Conservation (phyloP, 2,329 filamentous ascomycete genomes). For the Colletotrichum brevisporum region DNA sequence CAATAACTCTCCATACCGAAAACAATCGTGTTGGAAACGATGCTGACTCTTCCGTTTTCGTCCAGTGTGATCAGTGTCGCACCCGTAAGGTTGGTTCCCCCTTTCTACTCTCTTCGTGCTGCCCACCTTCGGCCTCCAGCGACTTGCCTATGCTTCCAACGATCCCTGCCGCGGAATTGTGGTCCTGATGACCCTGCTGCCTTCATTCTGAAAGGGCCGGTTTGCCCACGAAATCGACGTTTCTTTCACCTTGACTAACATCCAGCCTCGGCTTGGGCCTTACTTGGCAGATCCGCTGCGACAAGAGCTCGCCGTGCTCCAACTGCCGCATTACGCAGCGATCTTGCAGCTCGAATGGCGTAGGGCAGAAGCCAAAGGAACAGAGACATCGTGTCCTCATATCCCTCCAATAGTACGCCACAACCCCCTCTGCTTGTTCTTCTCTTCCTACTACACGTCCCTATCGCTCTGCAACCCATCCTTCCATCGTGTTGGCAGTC, state of each 20-base stretch:
- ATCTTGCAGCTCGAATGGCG: conserved; percentile 68
- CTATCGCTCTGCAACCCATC: no score
- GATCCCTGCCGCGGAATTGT: background rate
- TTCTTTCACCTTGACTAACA: conserved; percentile 36
- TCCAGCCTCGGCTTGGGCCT: conserved; percentile 17
- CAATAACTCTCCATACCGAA: background rate
- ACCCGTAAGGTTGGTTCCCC: conserved; percentile 55
- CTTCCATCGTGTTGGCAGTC: no score
- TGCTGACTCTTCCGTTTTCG: conserved; percentile 38
- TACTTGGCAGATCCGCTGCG: conserved; percentile 67
- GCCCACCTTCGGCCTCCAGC: background rate
- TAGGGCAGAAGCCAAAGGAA: conserved; percentile 68
- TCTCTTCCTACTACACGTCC: background rate
- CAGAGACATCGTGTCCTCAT: conserved; percentile 70
- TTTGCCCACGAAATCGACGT: background rate
- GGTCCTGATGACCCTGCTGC: background rate
- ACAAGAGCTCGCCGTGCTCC: conserved; percentile 71
- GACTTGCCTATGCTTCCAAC: background rate
- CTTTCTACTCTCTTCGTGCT: background rate
- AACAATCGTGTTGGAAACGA: conserved; percentile 1
- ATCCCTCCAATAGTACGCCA: conserved; percentile 71
- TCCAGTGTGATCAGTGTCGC: conserved; percentile 62
- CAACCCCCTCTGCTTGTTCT: conserved; percentile 14
- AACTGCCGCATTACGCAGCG: conserved; percentile 69
- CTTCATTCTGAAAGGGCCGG: background rate